Conservation (phyloP, 257 asterid species). For the Paraleonurus japonicus region DNA sequence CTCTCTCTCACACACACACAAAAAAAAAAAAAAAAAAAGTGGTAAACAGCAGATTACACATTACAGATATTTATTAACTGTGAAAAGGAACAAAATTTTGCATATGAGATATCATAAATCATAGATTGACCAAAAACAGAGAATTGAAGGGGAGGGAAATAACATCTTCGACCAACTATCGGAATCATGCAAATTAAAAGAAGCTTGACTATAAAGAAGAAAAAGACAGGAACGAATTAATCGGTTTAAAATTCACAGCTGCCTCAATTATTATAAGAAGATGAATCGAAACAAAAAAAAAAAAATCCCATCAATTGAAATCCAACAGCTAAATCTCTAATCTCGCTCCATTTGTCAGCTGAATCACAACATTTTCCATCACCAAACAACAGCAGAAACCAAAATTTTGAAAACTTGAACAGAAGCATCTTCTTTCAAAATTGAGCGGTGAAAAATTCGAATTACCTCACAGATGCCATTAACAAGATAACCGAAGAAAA, state of each 20-base stretch:
- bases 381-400: conserved; percentile 11
- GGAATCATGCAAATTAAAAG: conserved; percentile 18
- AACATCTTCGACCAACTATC: conserved; percentile 16
- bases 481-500: conserved; percentile 90
- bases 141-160: not conserved
- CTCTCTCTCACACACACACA: not conserved
- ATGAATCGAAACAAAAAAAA: not conserved
- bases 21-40: not conserved
- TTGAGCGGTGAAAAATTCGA: not conserved
- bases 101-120: not conserved
- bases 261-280: not conserved
- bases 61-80: conserved; percentile 17
- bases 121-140: not conserved
- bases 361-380: not conserved
- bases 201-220: not conserved
- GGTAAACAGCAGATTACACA: conserved; percentile 11
- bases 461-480: conserved; percentile 90
- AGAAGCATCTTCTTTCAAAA: not conserved
- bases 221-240: not conserved
- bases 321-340: not conserved
- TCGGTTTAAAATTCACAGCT: conserved; percentile 12
- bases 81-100: conserved; percentile 3
- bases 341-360: not conserved
- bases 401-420: not conserved
- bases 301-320: not conserved